These are phyloP conservation scores for Pseudogymnoascus sp. DNA, from an alignment of 2,329 filamentous ascomycete genomes.

Conservation along the genomic window DNA sequence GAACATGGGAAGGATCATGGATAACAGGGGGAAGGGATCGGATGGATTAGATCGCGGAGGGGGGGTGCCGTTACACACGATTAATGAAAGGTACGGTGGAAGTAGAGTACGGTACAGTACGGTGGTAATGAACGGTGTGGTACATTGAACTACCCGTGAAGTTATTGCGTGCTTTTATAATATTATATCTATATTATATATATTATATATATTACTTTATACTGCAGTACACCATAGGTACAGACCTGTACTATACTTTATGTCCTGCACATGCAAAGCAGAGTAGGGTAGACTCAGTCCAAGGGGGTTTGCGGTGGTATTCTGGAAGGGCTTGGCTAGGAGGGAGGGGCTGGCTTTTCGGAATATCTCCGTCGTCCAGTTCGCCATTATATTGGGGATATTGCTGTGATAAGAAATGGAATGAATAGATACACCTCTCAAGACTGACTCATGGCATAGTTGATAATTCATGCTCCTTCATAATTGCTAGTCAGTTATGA, in stretches of 20 bases:
- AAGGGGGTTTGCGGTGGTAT: not conserved
- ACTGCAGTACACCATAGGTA: not conserved
- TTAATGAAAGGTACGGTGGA: not conserved
- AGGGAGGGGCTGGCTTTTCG: not conserved
- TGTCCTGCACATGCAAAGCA: not conserved
- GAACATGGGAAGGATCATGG: not conserved
- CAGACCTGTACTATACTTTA: not conserved
- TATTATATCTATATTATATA: not conserved
- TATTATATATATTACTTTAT: not conserved
- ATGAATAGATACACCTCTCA: not conserved
- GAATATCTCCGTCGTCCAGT: not conserved
- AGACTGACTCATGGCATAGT: too few relatives aligned
- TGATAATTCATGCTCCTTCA: not conserved
- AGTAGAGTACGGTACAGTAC: not conserved
- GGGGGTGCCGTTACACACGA: not conserved
- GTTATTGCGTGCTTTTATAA: not conserved
- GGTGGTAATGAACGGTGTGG: not conserved
- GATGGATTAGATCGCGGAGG: not conserved
- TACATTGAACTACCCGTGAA: not conserved
- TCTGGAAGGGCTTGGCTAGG: not conserved
- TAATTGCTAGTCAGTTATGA: not conserved
- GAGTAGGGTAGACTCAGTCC: not conserved
- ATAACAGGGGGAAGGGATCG: not conserved
- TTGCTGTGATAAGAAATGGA: not conserved
- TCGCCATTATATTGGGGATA: not conserved